Evolutionary conservation across 2,329 filamentous ascomycete species (phyloP), one percentile per base, ranked within the genome.

Genomic region (Curvularia sp.): DNA sequence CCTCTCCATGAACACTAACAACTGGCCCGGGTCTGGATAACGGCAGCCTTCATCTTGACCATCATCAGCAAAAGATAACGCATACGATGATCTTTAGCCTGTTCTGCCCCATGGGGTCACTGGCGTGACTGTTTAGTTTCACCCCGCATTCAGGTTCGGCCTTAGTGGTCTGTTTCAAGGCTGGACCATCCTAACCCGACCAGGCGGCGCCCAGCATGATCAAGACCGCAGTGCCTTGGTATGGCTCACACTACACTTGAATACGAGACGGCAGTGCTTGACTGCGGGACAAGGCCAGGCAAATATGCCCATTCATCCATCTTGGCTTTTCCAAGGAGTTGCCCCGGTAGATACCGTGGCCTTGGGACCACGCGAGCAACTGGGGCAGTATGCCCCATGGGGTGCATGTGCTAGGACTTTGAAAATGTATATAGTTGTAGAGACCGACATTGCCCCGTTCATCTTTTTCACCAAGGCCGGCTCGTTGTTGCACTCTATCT

Each of bases 241-340:
- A 44, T 35, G 33, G 26, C 31, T 30, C 28, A 15, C 33, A 43
- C 20, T 31, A 54, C 30, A 30, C 31, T 3, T 41, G 10, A 38
- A 54, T 48, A 43, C 42, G 50, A 39, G 41, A 53, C 20, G 18
- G 20, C 12, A 24, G 54, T 41, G 50, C 49, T 51, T 48, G 51
- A 48, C 9, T 55, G 33, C 58, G 58, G 58, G 43, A 57, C 41
- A 50, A 58, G 44, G 44, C 39, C 48, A 46, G 55, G 55, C 24
- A 55, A 38, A 58, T 51, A n/a, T 55, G n/a, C n/a, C 15, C 33
- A 51, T 57, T 60, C 51, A 61, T 13, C 58, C 55, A 52, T 24
- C 58, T 61, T 58, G 55, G 58, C 59, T 55, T 41, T 22, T 30
- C 31, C 52, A 33, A 48, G 26, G 43, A 13, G 8, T 24, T 53